These are phyloP conservation scores for Arthrobotrys entomopaga DNA, from an alignment of 2,329 filamentous ascomycete genomes.

Conservation along the genomic window DNA sequence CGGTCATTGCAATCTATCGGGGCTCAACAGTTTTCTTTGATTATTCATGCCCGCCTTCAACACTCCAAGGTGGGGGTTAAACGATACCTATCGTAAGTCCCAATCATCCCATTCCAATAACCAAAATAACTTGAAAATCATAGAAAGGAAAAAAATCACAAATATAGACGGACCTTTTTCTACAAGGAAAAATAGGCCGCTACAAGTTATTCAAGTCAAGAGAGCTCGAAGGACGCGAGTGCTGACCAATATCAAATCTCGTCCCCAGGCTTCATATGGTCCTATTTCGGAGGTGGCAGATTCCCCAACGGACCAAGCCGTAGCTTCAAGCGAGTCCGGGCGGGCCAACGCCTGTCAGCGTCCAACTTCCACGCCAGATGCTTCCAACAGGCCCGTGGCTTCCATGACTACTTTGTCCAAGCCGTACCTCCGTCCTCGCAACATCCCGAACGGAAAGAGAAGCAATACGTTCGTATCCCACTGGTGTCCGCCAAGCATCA, in stretches of 20 bases:
- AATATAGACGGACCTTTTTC: no score
- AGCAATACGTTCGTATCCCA: conserved; percentile 91
- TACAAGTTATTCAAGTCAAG: no score
- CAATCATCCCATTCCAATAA: neutral
- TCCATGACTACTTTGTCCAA: conserved; percentile 97
- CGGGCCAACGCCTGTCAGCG: conserved; percentile 30
- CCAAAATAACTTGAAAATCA: no score
- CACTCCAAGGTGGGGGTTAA: conserved; percentile 55
- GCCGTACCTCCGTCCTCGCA: conserved; percentile 92
- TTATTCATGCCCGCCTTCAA: conserved; percentile 44
- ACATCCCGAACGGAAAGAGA: conserved; percentile 73
- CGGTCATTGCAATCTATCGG: conserved; percentile 3
- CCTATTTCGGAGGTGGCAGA: conserved; percentile 50
- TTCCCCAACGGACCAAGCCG: conserved; percentile 21
- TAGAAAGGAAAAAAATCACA: no score
- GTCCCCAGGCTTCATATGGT: conserved; percentile 49
- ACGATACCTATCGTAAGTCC: conserved; percentile 56
- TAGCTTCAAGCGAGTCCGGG: conserved; percentile 37
- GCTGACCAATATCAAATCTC: neutral
- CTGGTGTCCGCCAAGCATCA: conserved; percentile 94
- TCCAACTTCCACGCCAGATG: conserved; percentile 46
- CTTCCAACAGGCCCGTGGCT: conserved; percentile 65
- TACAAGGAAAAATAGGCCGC: no score
- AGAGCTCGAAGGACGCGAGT: neutral
- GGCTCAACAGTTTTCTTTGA: conserved; percentile 7